Conservation (phyloP, 2,329 filamentous ascomycete genomes). For the Apiospora saccharicola region DNA sequence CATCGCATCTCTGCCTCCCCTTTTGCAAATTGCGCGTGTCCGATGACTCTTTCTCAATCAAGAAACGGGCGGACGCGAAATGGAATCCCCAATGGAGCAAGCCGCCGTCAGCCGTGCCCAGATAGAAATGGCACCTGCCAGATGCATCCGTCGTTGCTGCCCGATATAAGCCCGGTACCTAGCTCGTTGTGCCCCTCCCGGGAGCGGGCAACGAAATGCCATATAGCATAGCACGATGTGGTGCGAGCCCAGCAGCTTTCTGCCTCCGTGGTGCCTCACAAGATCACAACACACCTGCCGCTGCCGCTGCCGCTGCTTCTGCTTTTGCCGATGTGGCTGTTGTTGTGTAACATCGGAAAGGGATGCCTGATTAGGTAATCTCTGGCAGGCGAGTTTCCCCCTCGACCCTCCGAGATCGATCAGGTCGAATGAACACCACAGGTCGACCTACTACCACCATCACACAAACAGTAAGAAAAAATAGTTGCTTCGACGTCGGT, state of each 20-base stretch:
- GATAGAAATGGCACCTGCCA: not conserved
- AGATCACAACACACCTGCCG: not conserved
- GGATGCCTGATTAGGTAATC: not conserved
- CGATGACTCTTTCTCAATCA: not conserved
- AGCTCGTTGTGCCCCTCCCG: no score
- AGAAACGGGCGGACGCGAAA: not conserved
- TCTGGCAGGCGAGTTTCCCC: not conserved
- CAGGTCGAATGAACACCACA: not conserved
- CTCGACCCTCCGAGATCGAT: not conserved
- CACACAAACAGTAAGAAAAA: not conserved
- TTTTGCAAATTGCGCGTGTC: not conserved
- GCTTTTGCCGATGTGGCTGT: no score
- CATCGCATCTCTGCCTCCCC: not conserved
- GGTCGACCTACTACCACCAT: not conserved
- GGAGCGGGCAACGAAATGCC: not conserved
- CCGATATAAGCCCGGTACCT: not conserved
- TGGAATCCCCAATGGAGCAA: not conserved
- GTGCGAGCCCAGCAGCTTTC: not conserved
- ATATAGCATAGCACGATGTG: not conserved
- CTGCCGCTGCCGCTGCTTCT: not conserved
- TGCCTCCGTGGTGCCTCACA: not conserved
- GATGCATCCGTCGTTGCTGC: not conserved
- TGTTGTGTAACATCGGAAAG: constrained; percentile 9
- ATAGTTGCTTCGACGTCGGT: not conserved
- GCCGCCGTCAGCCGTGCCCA: not conserved